Base-by-base conservation (phyloP, 2,329 filamentous ascomycete genomes). In the Iodosphaeria phyllophila region DNA sequence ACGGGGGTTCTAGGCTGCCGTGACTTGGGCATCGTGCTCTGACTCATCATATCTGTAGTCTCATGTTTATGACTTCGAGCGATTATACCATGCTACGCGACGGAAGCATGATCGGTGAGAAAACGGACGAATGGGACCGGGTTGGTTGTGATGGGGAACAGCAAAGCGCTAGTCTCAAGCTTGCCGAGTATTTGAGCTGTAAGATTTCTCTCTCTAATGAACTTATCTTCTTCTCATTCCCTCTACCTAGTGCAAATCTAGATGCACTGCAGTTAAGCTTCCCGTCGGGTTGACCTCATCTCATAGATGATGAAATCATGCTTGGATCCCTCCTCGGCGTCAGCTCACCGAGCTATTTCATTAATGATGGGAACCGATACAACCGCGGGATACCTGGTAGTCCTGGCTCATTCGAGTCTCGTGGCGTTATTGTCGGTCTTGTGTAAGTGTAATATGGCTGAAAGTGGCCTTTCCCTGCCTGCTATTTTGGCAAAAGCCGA, bases 281-380 rank as follows among this genome's bases (percentile, higher is more conserved):
- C n/a, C n/a, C n/a, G n/a, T n/a, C n/a, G n/a, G n/a, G n/a, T n/a
- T n/a, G n/a, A n/a, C n/a, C n/a, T n/a, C n/a, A n/a, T n/a, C n/a
- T n/a, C n/a, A n/a, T n/a, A n/a, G n/a, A 48, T 22, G 45, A 48
- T 23, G 44, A 47, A 30, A 47, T 48, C 5, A 43, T 48, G 43
- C 33, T 47, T 5, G 31, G 41, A 6, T 41, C 40, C 16, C 30
- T 48, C 6, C 13, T 47, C 1, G 45, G 38, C 3, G 40, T 44
- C 9, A 46, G 42, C 28, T 34, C 39, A 2, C 34, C 41, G 0
- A 46, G 42, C 21, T 35, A 31, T 15, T 47, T 47, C 32, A 32
- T 45, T 23, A 47, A 48, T 24, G 31, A 41, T 15, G 43, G 45
- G 6, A 13, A 18, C 9, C 38, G 43, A 7, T 5, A 24, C 18